Base-by-base conservation (phyloP, 352 stramenopile genomes). In the Globisporangium solare region DNA sequence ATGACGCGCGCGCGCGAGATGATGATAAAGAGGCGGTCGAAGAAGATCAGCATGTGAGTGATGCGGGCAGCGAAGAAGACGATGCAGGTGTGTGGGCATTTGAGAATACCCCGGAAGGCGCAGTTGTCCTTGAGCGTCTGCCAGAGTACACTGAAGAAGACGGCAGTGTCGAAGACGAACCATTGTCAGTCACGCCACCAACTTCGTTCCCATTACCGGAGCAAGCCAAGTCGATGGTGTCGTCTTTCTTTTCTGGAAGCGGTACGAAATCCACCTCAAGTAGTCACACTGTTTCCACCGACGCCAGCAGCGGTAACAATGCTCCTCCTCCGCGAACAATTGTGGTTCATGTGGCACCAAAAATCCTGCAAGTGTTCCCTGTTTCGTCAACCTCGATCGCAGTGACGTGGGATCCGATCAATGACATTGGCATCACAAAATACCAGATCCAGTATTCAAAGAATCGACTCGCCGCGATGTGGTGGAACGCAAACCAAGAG, bases 371-470 rank as follows among this genome's bases (percentile, higher is more conserved):
- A 21, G 71, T 89, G 8, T 83, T 88, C 21, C 35, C 79, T 6
- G 61, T 68, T 3, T 91, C 81, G 6, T 57, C 72, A 10, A 86
- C 74, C 12, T 74, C 86, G 46, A 68, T 94, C 47, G 70, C 79
- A 12, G 64, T 94, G 20, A 88, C 80, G 4, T 95, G 86, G 86
- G 82, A 91, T 37, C 69, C 74, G 20, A 64, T 81, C 10, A 78
- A 77, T 40, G 78, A 92, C 51, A 51, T 73, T 2, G 64, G 64
- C 0, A 67, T 92, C 27, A 70, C 62, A 0, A 88, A 81, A 58
- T 93, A 93, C 61, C 79, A 92, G 37, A 73, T 95, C 42, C 86
- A 95, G 60, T 94, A 87, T 47, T 68, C 71, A 0, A 92, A 91
- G 62, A 90, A 94, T 49, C 73, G 80, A 4, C 60, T 94, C 21